These are phyloP conservation scores for Paramecium sonneborni DNA, from an alignment of 73 alveolate genomes.

Conservation along the genomic window DNA sequence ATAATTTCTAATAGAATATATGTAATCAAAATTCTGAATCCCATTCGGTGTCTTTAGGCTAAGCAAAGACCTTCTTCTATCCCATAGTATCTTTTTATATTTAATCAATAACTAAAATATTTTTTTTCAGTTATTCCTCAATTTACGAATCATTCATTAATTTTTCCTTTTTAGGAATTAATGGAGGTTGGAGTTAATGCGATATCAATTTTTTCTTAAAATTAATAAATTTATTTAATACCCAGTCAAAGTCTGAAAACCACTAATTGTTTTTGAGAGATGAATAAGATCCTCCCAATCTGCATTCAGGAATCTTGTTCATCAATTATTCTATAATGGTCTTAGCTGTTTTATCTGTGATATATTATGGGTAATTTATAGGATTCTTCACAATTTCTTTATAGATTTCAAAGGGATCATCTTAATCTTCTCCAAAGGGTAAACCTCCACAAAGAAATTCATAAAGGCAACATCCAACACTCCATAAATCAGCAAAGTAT, in stretches of 20 bases:
- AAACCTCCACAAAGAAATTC: slow-evolving; percentile 77
- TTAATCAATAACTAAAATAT: not conserved
- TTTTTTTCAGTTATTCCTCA: not conserved
- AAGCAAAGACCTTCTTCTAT: slow-evolving; percentile 15
- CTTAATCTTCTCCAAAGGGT: slow-evolving; percentile 78
- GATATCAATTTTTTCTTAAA: not conserved
- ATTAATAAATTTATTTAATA: not conserved
- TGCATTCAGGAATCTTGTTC: slow-evolving; percentile 63
- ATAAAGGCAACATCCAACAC: slow-evolving; percentile 57
- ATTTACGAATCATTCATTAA: not conserved
- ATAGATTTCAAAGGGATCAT: slow-evolving; percentile 79
- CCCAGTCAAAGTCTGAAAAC: slow-evolving; percentile 63
- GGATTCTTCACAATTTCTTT: slow-evolving; percentile 70
- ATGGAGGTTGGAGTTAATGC: not conserved
- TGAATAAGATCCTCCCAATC: slow-evolving; percentile 67
- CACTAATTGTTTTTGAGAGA: slow-evolving; percentile 54
- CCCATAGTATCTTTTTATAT: slow-evolving; percentile 30
- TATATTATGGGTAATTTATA: slow-evolving; percentile 40
- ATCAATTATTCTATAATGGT: slow-evolving; percentile 59
- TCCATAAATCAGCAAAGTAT: slow-evolving; percentile 64
- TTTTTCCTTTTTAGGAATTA: not conserved
- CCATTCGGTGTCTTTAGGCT: slow-evolving; percentile 36
- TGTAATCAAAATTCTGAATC: slow-evolving; percentile 33
- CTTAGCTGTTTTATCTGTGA: slow-evolving; percentile 60
- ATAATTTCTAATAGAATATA: not conserved